Evolutionary conservation across 2,329 filamentous ascomycete genomes (phyloP).

Genomic region (Tolypocladium album): DNA sequence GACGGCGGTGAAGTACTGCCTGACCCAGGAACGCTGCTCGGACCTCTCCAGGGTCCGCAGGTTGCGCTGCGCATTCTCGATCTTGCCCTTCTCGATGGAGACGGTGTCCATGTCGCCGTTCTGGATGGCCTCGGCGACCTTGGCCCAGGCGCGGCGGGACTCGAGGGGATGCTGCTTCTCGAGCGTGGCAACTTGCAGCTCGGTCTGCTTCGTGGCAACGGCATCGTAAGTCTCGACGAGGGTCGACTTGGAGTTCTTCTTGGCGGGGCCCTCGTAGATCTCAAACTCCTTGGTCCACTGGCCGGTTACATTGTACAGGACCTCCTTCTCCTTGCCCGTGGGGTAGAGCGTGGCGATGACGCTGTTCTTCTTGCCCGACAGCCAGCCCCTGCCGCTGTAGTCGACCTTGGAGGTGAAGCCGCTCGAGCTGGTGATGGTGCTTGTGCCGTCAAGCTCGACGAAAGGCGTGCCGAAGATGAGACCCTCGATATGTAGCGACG

Average conservation of each 20-base stretch:
- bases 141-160: conserved; percentile 77
- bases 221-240: conserved; percentile 53
- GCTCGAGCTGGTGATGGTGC: conserved; percentile 75
- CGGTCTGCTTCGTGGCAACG: conserved; percentile 44
- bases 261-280: conserved; percentile 55
- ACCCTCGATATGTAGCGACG: conserved; percentile 85
- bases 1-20: conserved; percentile 64
- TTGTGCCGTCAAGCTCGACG: conserved; percentile 77
- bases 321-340: conserved; percentile 60
- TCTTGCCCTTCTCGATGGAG: conserved; percentile 69
- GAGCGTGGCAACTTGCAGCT: conserved; percentile 60
- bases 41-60: conserved; percentile 60
- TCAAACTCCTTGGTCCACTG: conserved; percentile 83
- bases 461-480: conserved; percentile 80
- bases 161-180: conserved; percentile 80
- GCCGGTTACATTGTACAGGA: conserved; percentile 72
- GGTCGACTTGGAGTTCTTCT: conserved; percentile 35
- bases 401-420: conserved; percentile 86
- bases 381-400: conserved; percentile 88
- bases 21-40: conserved; percentile 69
- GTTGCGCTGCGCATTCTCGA: conserved; percentile 79
- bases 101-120: conserved; percentile 77
- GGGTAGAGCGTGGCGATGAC: conserved; percentile 67
- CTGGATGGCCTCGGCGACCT: conserved; percentile 71
- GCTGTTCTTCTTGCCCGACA: conserved; percentile 91